Evolutionary conservation across 2,329 filamentous ascomycete genomes (phyloP), one percentile per base, ranked within the genome.

Genomic region (Trichophyton rubrum): DNA sequence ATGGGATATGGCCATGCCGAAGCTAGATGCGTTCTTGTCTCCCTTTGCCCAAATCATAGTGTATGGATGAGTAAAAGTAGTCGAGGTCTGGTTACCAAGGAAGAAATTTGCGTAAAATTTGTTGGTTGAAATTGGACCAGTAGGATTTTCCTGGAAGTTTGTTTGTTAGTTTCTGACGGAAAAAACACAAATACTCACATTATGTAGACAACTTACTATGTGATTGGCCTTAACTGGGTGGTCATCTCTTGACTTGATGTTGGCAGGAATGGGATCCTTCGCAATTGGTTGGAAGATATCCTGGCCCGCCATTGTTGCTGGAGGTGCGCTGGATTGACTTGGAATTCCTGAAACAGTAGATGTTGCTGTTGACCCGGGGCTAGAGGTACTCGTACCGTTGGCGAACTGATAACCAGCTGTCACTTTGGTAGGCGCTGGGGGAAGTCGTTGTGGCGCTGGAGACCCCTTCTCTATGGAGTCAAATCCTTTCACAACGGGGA

Each of bases 91-190:
- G 49, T 79, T 80, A 3, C 85, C 87, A 0, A 96, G 78, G 71
- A 90, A 90, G 64, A 93, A 84, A 68, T 93, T 93, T 66, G 85
- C 80, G 67, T 88, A 89, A 71, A 90, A 91, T 68, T 78, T 78
- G 66, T 78, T 78, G 6, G 77, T 78, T 57, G 75, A 69, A 60
- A 78, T 71, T 1, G 77, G 76, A 9, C 62, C 64, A 1, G 65
- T 67, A 2, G 68, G 64, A 57, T 70, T 66, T 22, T 66, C 65
- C 73, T 75, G 56, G 17, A 55, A 17, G 15, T 3, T 13, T 30
- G 49, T 68, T 61, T 68, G 66, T 60, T 47, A 13, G 38, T 9
- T 22, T 2, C 9, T 40, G 33, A 8, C 3, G 27, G 22, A 57
- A 6, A 6, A 41, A 41, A 38, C 4, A 15, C 57, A 41, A 41